Base-by-base conservation (phyloP, 176 grass and related monocot species). In the Cenchrus purpureus region DNA sequence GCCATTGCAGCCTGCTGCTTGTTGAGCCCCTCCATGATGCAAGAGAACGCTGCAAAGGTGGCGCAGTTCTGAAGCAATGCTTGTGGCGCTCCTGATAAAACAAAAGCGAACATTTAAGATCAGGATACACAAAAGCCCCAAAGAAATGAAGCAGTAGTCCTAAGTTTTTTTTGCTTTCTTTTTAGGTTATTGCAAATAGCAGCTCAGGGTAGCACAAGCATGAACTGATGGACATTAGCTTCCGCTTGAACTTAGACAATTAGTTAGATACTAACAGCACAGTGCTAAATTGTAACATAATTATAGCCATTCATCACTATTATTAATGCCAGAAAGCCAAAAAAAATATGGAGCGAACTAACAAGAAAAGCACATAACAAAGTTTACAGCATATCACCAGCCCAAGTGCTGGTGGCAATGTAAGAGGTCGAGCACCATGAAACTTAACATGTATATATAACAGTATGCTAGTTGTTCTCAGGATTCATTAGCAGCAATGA, bases 41-140 rank as follows among this genome's bases (percentile, higher is more conserved):
- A 99, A 5, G 97, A 99, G 85, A 99, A 96, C 58, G 94, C 91
- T 60, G 93, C 97, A 14, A 99, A 99, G 25, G 94, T 96, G 22
- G 88, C 76, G 0, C 97, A 99, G 67, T 88, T 92, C 73, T 99
- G 94, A 40, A 99, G 77, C 76, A 99, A 54, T 1, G 90, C 86
- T 53, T 96, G 88, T 9, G 97, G 94, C 34, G 91, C 64, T 63
- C 90, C 94, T 99, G 87, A 3, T 73, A 34, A 46, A 43, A 68
- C 56, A 57, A 32, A 87, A 77, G 70, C 44, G 61, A 37, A 32
- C 0, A 34, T 46, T 17, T 45, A 50, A 82, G 37, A 10, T 5
- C 78, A 83, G 2, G 40, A 71, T 37, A 59, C 55, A 4, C 17
- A 25, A 20, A 87, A 48, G 68, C 4, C 50, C 10, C 28, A 17